These are phyloP conservation scores for Cyclocybe aegerita DNA, from an alignment of 768 basidiomycete genomes.

Conservation along the genomic window DNA sequence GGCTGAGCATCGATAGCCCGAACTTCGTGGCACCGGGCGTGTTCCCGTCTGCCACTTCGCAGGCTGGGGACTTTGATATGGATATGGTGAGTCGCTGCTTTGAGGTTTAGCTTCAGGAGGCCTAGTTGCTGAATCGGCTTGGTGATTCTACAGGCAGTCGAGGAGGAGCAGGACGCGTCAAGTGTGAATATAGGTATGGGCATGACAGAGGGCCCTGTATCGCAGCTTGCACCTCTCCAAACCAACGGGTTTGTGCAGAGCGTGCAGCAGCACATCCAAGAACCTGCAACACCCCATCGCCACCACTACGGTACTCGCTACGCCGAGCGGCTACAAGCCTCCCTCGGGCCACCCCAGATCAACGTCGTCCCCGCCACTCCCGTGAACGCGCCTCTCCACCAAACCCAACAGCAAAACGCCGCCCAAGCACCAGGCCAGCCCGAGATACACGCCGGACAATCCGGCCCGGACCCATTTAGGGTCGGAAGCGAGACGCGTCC, in stretches of 20 bases:
- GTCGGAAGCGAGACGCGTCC: background rate
- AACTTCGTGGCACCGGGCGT: slow-evolving; percentile 20
- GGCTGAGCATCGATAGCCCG: slow-evolving; percentile 63
- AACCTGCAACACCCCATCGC: slow-evolving; percentile 4
- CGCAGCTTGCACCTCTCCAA: slow-evolving; percentile 2
- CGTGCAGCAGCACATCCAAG: background rate
- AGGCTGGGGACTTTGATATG: slow-evolving; percentile 28
- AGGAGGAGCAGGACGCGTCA: too few species aligned
- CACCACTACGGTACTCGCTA: slow-evolving; percentile 11
- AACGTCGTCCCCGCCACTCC: slow-evolving; percentile 19
- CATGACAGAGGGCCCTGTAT: background rate
- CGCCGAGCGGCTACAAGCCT: slow-evolving; percentile 10
- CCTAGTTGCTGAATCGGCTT: too few species aligned
- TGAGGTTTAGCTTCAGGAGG: background rate
- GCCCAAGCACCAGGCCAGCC: background rate
- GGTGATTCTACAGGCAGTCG: too few species aligned
- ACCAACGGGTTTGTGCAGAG: background rate
- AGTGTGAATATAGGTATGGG: background rate
- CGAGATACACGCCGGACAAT: background rate
- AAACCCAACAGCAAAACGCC: slow-evolving; percentile 1
- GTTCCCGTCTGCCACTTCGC: slow-evolving; percentile 12
- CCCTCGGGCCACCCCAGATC: slow-evolving; percentile 12
- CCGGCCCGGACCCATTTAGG: background rate
- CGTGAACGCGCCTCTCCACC: background rate
- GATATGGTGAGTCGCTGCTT: slow-evolving; percentile 48